Percentiles rank a stretch among this genome's conserved stretches.
Evolutionary conservation across 1,284 basidiomycete species (phyloP).

Genomic region (Trichosporon ovoides): DNA sequence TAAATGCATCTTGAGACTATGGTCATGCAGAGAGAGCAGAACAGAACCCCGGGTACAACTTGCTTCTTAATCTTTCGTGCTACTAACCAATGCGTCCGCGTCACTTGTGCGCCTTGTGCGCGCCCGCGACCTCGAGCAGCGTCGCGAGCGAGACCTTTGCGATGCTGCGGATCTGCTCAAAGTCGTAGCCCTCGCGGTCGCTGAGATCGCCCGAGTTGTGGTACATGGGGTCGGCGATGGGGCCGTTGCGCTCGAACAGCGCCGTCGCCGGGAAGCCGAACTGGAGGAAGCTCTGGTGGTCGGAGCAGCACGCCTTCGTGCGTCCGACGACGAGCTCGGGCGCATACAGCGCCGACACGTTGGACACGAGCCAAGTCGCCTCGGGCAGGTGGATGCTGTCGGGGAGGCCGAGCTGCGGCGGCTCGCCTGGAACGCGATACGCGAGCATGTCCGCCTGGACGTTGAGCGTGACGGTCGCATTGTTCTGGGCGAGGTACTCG

Average conservation of each 20-base stretch:
- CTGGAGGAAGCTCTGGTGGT: conserved; percentile 72
- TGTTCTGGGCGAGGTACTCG: conserved; percentile 34
- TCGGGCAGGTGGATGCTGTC: conserved; percentile 70
- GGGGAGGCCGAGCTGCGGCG: conserved; percentile 69
- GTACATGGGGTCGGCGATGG: conserved; percentile 72
- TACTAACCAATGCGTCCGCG: background rate
- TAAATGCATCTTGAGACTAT: too few relatives aligned
- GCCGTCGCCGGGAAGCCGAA: conserved; percentile 77
- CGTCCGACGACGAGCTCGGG: conserved; percentile 75
- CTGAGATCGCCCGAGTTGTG: conserved; percentile 64
- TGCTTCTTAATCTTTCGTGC: background rate
- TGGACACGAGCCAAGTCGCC: conserved; percentile 66
- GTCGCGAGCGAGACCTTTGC: conserved; percentile 65
- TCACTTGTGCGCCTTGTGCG: conserved; percentile 7
- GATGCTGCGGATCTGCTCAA: conserved; percentile 70
- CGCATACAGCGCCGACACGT: conserved; percentile 63
- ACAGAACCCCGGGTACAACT: too few relatives aligned
- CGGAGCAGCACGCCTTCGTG: conserved; percentile 74
- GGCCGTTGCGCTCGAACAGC: conserved; percentile 63
- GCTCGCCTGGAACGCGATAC: conserved; percentile 65
- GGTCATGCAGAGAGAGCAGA: too few relatives aligned
- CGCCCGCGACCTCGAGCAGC: conserved; percentile 43
- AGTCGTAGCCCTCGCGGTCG: conserved; percentile 69
- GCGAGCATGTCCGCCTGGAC: conserved; percentile 85
- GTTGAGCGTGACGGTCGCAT: conserved; percentile 69